A percentile compares a stretch with the other conserved stretches of the same genome.
Evolutionary conservation across 2,329 filamentous ascomycete genomes (phyloP).

Genomic region (Talaromyces sp.): DNA sequence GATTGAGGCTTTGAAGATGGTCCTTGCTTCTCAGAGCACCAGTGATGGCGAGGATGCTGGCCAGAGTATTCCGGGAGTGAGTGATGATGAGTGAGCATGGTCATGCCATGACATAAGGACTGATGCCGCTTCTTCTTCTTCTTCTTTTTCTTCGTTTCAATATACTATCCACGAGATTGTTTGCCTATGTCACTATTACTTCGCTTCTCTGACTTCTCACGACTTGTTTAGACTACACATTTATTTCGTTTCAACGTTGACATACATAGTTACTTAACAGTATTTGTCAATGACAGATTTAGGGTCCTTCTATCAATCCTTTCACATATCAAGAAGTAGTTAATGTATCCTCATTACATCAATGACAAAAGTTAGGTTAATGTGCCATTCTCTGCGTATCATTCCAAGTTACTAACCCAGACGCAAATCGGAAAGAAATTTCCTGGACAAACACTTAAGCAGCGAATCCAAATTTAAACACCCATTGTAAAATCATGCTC

Average conservation of each 20-base stretch:
- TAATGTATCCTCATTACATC: not conserved
- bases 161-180: too few relatives aligned
- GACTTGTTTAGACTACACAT: constrained; percentile 1
- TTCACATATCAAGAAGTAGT: too few relatives aligned
- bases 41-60: not conserved
- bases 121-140: not conserved
- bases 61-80: not conserved
- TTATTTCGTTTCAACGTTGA: constrained; percentile 3
- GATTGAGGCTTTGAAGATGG: not conserved
- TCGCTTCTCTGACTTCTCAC: not conserved
- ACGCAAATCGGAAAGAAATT: not conserved
- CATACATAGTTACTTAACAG: not conserved
- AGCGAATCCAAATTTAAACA: constrained; percentile 50
- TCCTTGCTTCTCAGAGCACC: not conserved
- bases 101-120: not conserved
- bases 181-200: not conserved
- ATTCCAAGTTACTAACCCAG: not conserved
- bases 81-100: not conserved
- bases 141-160: not conserved
- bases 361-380: too few relatives aligned
- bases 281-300: constrained; percentile 10
- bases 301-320: not conserved
- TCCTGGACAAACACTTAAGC: not conserved
- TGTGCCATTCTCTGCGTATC: too few relatives aligned
- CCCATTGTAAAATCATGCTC: constrained; percentile 98